Percentiles rank a stretch among this genome's conserved stretches.
Conservation (phyloP, 306 rosid species). For the Lathyrus sativus region DNA sequence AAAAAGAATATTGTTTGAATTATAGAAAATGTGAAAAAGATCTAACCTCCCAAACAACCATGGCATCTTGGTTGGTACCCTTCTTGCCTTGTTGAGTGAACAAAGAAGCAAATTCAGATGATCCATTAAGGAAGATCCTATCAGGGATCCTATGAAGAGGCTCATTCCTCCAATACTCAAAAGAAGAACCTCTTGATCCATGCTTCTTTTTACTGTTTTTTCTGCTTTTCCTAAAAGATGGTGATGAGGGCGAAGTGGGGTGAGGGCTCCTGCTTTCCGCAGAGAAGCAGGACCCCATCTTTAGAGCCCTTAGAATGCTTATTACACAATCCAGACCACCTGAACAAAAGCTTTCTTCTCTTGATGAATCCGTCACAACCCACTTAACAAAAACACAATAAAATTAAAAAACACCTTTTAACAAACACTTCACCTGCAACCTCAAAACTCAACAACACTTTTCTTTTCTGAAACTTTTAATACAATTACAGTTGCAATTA, state of each 20-base stretch:
- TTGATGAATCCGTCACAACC: conserved; percentile 74
- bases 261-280: conserved; percentile 91
- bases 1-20: background rate
- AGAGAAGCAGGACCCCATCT: conserved; percentile 99
- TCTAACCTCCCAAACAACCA: conserved; percentile 99
- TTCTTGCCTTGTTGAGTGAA: conserved; percentile 96
- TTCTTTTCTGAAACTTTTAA: background rate
- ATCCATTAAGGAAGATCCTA: conserved; percentile 78
- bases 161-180: conserved; percentile 71
- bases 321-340: conserved; percentile 93
- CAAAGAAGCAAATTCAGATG: conserved; percentile 68
- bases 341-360: conserved; percentile 50
- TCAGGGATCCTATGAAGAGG: conserved; percentile 74
- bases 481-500: background rate
- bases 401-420: conserved; percentile 9
- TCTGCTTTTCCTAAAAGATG: conserved; percentile 48
- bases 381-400: background rate
- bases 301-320: conserved; percentile 81
- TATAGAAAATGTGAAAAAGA: conserved; percentile 19
- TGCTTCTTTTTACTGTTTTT: conserved; percentile 46
- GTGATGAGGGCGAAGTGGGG: conserved; percentile 59
- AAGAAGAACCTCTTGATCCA: conserved; percentile 66
- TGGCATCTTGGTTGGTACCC: conserved; percentile 98
- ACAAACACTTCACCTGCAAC: conserved; percentile 13
- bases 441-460: background rate